A percentile compares a stretch with the other conserved stretches of the same genome.
Evolutionary conservation across 23 red algal species (phyloP).

Genomic region (Chondrus crispus): DNA sequence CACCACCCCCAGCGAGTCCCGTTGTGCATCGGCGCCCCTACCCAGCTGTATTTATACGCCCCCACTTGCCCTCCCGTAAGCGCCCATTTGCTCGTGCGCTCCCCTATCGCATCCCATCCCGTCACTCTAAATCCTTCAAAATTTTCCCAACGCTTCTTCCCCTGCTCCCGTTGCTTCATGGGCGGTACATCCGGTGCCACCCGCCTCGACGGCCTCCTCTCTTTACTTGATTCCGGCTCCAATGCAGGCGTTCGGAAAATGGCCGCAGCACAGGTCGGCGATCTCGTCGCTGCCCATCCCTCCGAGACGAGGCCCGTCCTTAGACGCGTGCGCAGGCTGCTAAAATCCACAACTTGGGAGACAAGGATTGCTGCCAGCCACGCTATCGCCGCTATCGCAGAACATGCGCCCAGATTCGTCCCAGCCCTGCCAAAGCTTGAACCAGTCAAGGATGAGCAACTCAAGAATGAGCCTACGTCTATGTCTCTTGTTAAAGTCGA

Average conservation of each 20-base stretch:
- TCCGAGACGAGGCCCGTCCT: slow-evolving; percentile 55
- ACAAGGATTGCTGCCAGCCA: slow-evolving; percentile 77
- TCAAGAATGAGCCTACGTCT: too few species aligned
- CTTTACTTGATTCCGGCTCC: slow-evolving; percentile 67
- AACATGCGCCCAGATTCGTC: slow-evolving; percentile 46
- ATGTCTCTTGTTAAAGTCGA: not conserved
- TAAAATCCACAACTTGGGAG: slow-evolving; percentile 77
- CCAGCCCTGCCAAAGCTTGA: not conserved
- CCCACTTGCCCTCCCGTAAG: not conserved
- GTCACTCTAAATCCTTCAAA: too few species aligned
- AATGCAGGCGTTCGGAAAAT: slow-evolving; percentile 64
- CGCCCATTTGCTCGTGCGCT: too few species aligned
- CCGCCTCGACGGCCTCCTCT: slow-evolving; percentile 79
- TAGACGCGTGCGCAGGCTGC: slow-evolving; percentile 46
- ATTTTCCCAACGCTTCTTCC: too few species aligned
- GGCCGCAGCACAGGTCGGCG: slow-evolving; percentile 86
- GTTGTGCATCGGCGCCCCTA: too few species aligned
- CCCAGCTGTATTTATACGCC: not conserved
- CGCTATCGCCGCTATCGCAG: slow-evolving; percentile 80
- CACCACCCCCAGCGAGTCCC: too few species aligned
- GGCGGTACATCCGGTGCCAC: slow-evolving; percentile 60
- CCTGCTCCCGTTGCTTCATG: slow-evolving; percentile 9
- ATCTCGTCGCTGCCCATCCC: slow-evolving; percentile 72
- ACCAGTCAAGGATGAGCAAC: not conserved
- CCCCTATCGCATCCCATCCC: too few species aligned